Evolutionary conservation across 345 rosid species (phyloP).

Genomic region (Xanthoceras sorbifolium): DNA sequence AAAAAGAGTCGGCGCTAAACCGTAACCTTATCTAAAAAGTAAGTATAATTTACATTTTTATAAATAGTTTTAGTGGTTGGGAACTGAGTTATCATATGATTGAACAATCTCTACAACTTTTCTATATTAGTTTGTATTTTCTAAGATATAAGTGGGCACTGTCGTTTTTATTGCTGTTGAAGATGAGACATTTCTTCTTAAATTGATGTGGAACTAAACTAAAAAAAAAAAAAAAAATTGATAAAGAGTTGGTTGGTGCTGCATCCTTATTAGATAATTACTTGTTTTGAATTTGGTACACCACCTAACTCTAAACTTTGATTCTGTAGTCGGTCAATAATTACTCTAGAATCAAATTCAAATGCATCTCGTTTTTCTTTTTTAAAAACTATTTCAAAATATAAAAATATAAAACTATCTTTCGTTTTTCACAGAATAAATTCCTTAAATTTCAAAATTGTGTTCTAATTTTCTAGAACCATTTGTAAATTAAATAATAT

Average conservation of each 20-base stretch:
- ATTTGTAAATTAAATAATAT: too few species aligned
- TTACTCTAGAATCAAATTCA: neutral
- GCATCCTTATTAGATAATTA: constrained; percentile 6
- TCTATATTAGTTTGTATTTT: neutral
- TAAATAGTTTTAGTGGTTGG: neutral
- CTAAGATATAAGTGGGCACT: neutral
- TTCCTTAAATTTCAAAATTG: too few species aligned
- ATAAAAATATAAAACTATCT: too few species aligned
- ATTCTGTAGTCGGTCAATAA: neutral
- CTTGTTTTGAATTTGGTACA: neutral
- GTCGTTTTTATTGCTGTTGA: constrained; percentile 19
- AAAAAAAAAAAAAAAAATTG: neutral
- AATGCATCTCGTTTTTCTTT: neutral
- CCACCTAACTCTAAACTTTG: constrained; percentile 14
- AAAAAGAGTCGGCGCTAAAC: neutral
- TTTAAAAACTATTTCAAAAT: too few species aligned
- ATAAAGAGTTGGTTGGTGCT: constrained; percentile 5
- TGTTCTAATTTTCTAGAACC: too few species aligned
- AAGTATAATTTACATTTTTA: neutral
- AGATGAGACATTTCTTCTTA: constrained; percentile 18
- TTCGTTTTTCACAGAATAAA: too few species aligned
- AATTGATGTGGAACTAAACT: neutral
- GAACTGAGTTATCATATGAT: neutral
- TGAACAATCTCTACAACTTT: neutral
- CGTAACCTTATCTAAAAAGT: neutral